Evolutionary conservation across 768 basidiomycete species (phyloP), one percentile per base, ranked within the genome.

Genomic region (Coprinopsis sp.): DNA sequence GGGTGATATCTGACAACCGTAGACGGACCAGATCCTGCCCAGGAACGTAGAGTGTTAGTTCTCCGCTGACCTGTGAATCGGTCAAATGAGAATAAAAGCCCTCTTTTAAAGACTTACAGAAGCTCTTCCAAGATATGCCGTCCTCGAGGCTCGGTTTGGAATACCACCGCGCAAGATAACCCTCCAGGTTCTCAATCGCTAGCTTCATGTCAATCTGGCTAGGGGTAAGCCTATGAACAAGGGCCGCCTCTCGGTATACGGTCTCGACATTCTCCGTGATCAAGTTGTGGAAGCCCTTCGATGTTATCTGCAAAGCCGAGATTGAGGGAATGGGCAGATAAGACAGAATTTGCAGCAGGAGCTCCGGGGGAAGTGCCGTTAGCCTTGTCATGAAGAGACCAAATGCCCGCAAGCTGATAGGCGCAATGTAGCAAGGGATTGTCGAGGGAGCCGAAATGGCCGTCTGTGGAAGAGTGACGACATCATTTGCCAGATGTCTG

Each of bases 311-410:
- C 1, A 43, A 5, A 2, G 57, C 53, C 29, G 57, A 55, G 3
- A 87, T 54, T 0, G 73, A 64, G 5, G 65, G 59, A 4, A 83
- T 41, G 0, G 77, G 71, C 25, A 87, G 69, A 57, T 72, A 72
- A 2, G 72, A 66, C 21, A 85, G 42, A 27, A 80, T 62, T 5
- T 65, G 54, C 31, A 87, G 58, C 4, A 76, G 58, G 3, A 84
- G 60, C 56, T 88, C 86, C n/a, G 73, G 50, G 5, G 86, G 84
- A 2, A 87, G 64, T n/a, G 44, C 10, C 12, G 27, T 33, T 6
- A 44, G n/a, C 12, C 16, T 36, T 7, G 34, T 18, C 34, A 36
- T 36, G n/a, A n/a, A n/a, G n/a, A n/a, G n/a, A n/a, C n/a, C n/a
- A n/a, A n/a, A n/a, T n/a, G n/a, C n/a, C n/a, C n/a, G n/a, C n/a